These are phyloP conservation scores for Saprolegnia diclina DNA, from an alignment of 352 stramenopile genomes.

Conservation along the genomic window DNA sequence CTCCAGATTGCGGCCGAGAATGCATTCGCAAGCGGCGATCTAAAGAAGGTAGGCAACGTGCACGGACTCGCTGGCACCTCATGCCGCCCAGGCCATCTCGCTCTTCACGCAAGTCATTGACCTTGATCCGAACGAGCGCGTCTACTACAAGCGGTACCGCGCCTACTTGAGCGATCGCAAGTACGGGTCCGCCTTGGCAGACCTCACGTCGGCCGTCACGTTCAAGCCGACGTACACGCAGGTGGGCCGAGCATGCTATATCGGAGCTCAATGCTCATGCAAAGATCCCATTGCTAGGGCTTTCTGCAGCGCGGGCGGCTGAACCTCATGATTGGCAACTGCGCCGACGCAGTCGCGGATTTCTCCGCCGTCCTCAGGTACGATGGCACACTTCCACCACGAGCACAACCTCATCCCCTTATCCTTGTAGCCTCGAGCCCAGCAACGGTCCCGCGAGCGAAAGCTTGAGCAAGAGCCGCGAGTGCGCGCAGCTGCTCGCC, in stretches of 20 bases:
- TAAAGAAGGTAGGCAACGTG: constrained; percentile 43
- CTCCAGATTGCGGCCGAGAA: constrained; percentile 70
- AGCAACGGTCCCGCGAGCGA: constrained; percentile 43
- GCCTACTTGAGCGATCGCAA: constrained; percentile 78
- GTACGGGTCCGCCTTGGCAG: constrained; percentile 61
- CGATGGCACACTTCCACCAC: constrained; percentile 17
- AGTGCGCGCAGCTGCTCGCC: constrained; percentile 57
- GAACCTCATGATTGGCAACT: constrained; percentile 74
- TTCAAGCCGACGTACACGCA: constrained; percentile 80
- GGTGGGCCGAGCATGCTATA: constrained; percentile 14
- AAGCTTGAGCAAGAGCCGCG: constrained; percentile 54
- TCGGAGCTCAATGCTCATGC: background rate
- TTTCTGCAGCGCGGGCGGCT: constrained; percentile 69
- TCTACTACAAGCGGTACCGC: constrained; percentile 82
- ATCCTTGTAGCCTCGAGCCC: constrained; percentile 41
- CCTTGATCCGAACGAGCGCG: constrained; percentile 70
- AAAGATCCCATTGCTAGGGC: constrained; percentile 28
- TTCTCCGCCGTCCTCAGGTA: constrained; percentile 54
- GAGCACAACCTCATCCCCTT: background rate
- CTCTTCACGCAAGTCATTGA: constrained; percentile 77
- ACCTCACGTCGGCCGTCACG: constrained; percentile 59
- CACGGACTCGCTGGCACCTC: background rate
- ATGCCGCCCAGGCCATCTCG: constrained; percentile 46
- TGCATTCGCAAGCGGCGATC: constrained; percentile 66
- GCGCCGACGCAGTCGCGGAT: constrained; percentile 46